Conservation (phyloP, 2,329 filamentous ascomycete genomes). For the Periconia sp. region DNA sequence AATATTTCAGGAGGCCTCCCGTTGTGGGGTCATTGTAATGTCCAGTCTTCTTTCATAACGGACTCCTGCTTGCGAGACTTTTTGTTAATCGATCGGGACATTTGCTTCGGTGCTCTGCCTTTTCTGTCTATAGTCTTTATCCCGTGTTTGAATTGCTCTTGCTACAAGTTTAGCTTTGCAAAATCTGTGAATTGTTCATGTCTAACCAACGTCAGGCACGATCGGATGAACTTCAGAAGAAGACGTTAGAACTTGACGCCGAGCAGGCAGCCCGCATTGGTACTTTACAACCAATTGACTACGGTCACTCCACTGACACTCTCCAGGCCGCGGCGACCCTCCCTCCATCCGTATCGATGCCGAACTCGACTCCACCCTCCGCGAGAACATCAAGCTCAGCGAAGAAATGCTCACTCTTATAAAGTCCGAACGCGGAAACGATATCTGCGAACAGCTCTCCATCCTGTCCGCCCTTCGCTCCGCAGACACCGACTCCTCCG, state of each 20-base stretch:
- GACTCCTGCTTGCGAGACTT: too few relatives aligned
- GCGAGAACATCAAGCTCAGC: conserved; percentile 55
- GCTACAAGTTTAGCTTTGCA: too few relatives aligned
- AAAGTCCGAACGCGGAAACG: conserved; percentile 49
- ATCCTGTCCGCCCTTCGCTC: conserved; percentile 56
- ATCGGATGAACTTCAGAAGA: conserved; percentile 39
- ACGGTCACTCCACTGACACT: conserved; percentile 5
- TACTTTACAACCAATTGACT: conserved; percentile 8
- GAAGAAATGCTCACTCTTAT: conserved; percentile 54
- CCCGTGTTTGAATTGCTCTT: too few relatives aligned
- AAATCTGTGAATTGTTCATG: too few relatives aligned
- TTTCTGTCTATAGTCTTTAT: too few relatives aligned
- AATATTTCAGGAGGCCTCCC: too few relatives aligned
- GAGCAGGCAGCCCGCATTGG: conserved; percentile 37
- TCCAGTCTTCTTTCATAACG: too few relatives aligned
- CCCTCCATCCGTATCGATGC: conserved; percentile 51
- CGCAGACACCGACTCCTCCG: conserved; percentile 47
- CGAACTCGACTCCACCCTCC: conserved; percentile 53
- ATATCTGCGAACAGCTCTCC: conserved; percentile 50
- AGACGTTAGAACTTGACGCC: conserved; percentile 35
- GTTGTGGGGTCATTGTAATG: too few relatives aligned
- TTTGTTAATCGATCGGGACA: too few relatives aligned
- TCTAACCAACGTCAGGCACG: conserved; percentile 30
- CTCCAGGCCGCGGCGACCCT: conserved; percentile 41
- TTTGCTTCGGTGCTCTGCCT: too few relatives aligned